A percentile compares a stretch with the other conserved stretches of the same genome.
Conservation (phyloP, 179 eudicot species). For the Pouteria campechiana region DNA sequence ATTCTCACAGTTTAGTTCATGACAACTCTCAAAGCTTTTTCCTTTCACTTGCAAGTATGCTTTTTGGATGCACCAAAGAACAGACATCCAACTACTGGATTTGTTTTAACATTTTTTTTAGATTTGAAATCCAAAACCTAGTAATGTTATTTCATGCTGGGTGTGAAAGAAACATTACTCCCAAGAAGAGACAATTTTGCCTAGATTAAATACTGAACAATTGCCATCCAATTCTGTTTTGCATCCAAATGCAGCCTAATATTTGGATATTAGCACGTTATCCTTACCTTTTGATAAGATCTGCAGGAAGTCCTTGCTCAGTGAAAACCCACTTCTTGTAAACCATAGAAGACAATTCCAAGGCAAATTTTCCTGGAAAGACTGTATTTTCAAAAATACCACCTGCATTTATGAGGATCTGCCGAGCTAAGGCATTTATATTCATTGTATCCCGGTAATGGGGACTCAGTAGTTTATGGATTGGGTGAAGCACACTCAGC, state of each 20-base stretch:
- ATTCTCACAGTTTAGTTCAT: too few species aligned
- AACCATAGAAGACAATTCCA: constrained; percentile 54
- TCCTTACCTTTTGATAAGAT: constrained; percentile 68
- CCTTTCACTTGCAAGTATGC: too few species aligned
- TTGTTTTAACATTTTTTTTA: too few species aligned
- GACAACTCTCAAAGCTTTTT: too few species aligned
- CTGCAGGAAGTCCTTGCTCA: constrained; percentile 67
- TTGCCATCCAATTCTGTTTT: too few species aligned
- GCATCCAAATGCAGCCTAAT: neutral
- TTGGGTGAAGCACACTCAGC: constrained; percentile 70
- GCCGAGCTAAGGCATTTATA: constrained; percentile 64
- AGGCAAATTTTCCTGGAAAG: constrained; percentile 47
- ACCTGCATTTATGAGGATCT: constrained; percentile 57
- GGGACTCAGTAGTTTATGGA: constrained; percentile 65
- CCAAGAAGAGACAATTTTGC: neutral
- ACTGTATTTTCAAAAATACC: constrained; percentile 65
- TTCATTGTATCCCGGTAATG: constrained; percentile 77
- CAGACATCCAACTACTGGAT: too few species aligned
- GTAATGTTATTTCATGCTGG: too few species aligned
- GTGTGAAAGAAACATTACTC: neutral
- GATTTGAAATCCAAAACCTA: too few species aligned
- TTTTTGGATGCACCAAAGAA: too few species aligned
- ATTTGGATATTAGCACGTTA: neutral
- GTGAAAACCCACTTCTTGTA: constrained; percentile 60
- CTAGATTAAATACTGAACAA: neutral